Conservation (phyloP, 495 filamentous ascomycete genomes). For the Tuber indicum region DNA sequence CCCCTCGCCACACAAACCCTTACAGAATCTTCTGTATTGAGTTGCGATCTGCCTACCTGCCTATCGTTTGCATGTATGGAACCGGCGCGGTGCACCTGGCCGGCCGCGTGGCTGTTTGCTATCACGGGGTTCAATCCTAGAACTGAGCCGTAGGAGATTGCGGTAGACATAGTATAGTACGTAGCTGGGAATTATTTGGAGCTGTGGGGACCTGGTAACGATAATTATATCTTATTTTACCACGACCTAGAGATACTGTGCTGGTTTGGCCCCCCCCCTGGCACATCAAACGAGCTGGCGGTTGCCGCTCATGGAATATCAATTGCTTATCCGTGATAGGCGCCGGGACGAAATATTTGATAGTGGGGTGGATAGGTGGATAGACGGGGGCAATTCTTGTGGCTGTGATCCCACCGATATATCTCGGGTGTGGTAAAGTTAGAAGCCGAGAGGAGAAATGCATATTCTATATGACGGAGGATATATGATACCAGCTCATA, state of each 20-base stretch:
- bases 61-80: background rate
- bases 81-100: background rate
- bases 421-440: background rate
- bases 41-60: background rate
- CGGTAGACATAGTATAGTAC: background rate
- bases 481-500: background rate
- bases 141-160: background rate
- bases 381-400: background rate
- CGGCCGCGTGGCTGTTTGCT: background rate
- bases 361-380: background rate
- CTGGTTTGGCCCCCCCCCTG: background rate
- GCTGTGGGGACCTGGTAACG: too few relatives aligned
- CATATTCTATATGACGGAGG: background rate
- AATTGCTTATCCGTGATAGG: background rate
- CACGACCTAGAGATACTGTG: background rate
- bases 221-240: background rate
- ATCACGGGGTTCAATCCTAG: too few relatives aligned
- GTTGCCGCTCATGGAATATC: background rate
- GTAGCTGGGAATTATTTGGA: background rate
- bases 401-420: background rate
- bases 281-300: background rate
- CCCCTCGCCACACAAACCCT: background rate
- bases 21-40: background rate
- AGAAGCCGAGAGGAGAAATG: background rate
- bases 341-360: background rate